Evolutionary conservation across 2,329 filamentous ascomycete species (phyloP), one percentile per base, ranked within the genome.

Genomic region (Paecilomyces sp.): DNA sequence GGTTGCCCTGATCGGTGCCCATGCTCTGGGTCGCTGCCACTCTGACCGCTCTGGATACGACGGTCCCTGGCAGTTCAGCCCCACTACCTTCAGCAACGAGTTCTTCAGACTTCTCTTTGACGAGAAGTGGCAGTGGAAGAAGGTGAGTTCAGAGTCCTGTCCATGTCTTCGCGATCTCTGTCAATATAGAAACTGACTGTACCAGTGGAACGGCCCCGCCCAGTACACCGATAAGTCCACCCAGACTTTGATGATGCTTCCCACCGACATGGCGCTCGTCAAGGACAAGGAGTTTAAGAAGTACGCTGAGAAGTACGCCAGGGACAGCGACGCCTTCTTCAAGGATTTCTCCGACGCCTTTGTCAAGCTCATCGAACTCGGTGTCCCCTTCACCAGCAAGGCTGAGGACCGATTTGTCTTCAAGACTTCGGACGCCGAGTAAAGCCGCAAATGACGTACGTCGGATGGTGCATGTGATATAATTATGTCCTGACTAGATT

Each of bases 241-340:
- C 70, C 92, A 96, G 85, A 83, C 83, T 51, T 80, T 97, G 69
- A 97, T 99, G 94, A 97, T 99, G 93, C 81, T 99, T 76, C 94
- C 94, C 57, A 89, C 91, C 65, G 93, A 99, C 72, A 87, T 95
- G 79, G 89, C 88, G 59, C 82, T 97, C 59, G 79, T 96, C 71
- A 85, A 92, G 80, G 93, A 97, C 80, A 93, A 93, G 84, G 82
- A 81, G 66, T 95, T 97, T 83, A 86, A 84, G 78, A 80, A 85
- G 71, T 87, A 85, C 70, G 90, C 93, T 31, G 87, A 96, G 77
- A 86, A 88, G 75, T 97, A 97, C 74, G 92, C 93, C 70, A 91
- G 91, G 82, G 91, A 96, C 78, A 91, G 90, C 75, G 89, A 92
- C 59, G 81, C 81, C 57, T 99, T 97, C 85, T 97, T 97, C 85